Evolutionary conservation across 2,329 filamentous ascomycete species (phyloP), one percentile per base, ranked within the genome.

Genomic region (Talaromyces albobiverticillius): DNA sequence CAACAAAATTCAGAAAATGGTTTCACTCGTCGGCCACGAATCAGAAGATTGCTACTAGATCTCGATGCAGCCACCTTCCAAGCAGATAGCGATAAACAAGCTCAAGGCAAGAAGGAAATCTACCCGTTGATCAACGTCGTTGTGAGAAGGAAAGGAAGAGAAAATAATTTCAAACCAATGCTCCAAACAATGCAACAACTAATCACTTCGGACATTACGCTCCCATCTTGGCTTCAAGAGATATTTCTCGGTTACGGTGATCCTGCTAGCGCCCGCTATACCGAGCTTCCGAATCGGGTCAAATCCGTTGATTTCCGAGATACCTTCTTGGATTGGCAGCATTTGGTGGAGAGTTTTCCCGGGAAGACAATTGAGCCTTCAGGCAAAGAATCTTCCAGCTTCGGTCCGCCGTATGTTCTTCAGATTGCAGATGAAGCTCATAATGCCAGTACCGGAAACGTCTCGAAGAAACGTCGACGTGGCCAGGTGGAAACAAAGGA

Each of bases 231-330:
- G 94, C 79, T 99, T 41, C 90, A 96, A 64, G 94, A 97, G 61
- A 93, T 97, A 9, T 99, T 97, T 70, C 77, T 99, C n/a, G 94
- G 94, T 3, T 97, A 95, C 69, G 94, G 94, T 45, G 92, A 99
- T 70, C 93, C 94, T 55, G 83, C 90, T 26, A 87, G 89, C 55
- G 94, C 94, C 31, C 88, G 85, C 20, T 96, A 95, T 74, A 90
- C 89, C 59, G 86, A 90, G 48, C 75, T 99, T 14, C 76, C 88
- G 1, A 94, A 90, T 68, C 82, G 86, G 55, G 79, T 95, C 59
- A 84, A 85, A 63, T 89, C 82, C 53, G 78, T 99, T 51, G 91
- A 99, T 69, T 96, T 91, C 68, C 82, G 91, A 53, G 95, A 99
- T 67, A 97, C 94, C 0, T 96, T 99, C 68, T 73, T 97, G 56